These are phyloP conservation scores for Pterocarpus santalinus DNA, from an alignment of 306 rosid species.

Conservation along the genomic window DNA sequence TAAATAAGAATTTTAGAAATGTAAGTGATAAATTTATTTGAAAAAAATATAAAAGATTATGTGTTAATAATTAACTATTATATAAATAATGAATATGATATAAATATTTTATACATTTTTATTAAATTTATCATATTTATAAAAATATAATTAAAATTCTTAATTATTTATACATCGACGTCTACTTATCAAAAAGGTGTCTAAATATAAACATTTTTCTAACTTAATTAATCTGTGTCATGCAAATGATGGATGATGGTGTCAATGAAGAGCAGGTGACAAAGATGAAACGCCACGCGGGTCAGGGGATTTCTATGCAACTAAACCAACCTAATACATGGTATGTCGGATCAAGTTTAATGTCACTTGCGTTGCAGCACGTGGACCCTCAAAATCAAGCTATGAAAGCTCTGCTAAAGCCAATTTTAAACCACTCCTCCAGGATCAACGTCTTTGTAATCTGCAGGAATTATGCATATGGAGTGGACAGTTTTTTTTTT, in stretches of 20 bases:
- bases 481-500: background rate
- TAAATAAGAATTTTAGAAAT: too few species aligned
- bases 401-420: constrained; percentile 19
- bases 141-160: too few species aligned
- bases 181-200: too few species aligned
- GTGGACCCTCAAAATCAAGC: constrained; percentile 41
- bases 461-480: background rate
- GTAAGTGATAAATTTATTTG: too few species aligned
- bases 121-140: too few species aligned
- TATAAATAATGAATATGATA: too few species aligned
- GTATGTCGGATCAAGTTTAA: background rate
- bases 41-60: too few species aligned
- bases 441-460: background rate
- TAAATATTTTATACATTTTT: too few species aligned
- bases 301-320: background rate
- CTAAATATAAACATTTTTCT: too few species aligned
- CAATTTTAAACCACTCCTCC: constrained; percentile 12
- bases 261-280: constrained; percentile 18
- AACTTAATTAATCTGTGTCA: background rate
- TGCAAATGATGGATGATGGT: constrained; percentile 2
- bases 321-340: constrained; percentile 13
- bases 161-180: too few species aligned
- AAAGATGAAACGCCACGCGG: constrained; percentile 6
- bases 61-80: too few species aligned
- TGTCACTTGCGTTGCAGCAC: constrained; percentile 32